Base-by-base conservation (phyloP, 768 basidiomycete species). In the Mycena metata region DNA sequence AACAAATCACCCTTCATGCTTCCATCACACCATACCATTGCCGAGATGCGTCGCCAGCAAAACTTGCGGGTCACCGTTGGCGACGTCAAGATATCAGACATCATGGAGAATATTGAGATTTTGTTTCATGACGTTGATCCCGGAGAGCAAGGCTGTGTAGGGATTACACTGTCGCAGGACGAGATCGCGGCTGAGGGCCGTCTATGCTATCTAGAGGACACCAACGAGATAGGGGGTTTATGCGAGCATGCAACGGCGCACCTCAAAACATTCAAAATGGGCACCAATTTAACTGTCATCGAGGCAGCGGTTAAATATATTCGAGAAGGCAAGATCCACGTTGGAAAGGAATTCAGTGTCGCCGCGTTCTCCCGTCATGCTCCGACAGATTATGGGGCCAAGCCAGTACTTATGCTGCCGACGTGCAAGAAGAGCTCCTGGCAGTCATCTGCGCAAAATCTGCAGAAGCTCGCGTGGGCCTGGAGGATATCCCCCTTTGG, bases 171-270 rank as follows among this genome's bases (percentile, higher is more conserved):
- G 1, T 64, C 61, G 3, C 74, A 76, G 70, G 78, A 79, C 57
- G 77, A 79, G 50, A 64, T 79, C 30, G 71, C 73, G 1, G 51
- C 67, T 33, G 75, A 79, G 39, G 67, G 72, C 1, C 56, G 66
- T 0, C 45, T 76, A 2, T 76, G 75, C 54, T 80, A 78, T 30
- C 60, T 78, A 15, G 45, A 73, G 0, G 69, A 67, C 9, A 65
- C 70, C 0, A 76, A 50, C 49, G 49, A 50, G 24, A 50, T 50
- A 5, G 49, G 6, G 3, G 49, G 49, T 26, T 15, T 50, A 6
- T 50, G 49, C 49, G 49, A 50, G 24, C 49, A 50, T 50, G 49
- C 49, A 26, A 30, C 49, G 2, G 24, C 49, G 3, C 49, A 26
- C 24, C 49, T 50, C 24, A 26, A 26, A 30, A 50, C 49, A 2